Base-by-base conservation (phyloP, 768 basidiomycete species). In the Gymnopilus dilepis region DNA sequence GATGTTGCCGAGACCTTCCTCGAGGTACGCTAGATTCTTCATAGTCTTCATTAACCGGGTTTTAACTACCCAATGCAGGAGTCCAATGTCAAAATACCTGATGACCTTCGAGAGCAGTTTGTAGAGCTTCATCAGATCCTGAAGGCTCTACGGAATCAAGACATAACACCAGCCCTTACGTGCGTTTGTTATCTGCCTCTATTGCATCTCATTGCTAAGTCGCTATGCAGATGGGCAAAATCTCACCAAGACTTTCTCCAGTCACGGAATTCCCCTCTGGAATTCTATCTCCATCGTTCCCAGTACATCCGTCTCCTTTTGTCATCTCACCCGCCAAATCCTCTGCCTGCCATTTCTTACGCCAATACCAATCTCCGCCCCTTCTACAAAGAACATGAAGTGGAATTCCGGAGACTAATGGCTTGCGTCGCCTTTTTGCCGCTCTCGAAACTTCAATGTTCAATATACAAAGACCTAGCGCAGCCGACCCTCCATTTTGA, bases 241-340 rank as follows among this genome's bases (percentile, higher is more conserved):
- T 79, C 78, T 56, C 88, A 96, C 68, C 82, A 84, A 28, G 57
- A 69, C 3, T 95, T 92, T 70, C 80, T 97, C 12, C 79, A 79
- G 47, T 75, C 80, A 5, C 88, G 90, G 31, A 84, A 85, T 8
- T 97, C 95, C 0, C 83, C 92, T 0, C 83, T 99, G 11, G 93
- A 95, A 67, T 99, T 97, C 72, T 80, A 90, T 70, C 84, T 99
- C 26, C 94, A 98, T 67, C 91, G 94, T 26, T 95, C 94, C 9
- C 90, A 95, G 72, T 98, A 93, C 72, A 84, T 97, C 56, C 87
- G 88, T 3, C 79, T 97, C 9, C 82, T 96, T 19, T 79, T 91
- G 50, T 79, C 85, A 30, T 82, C 84, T 9, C 80, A 86, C 63
- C 84, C 88, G 6, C 82, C 86, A 26, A 76, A 89, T 67, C 79